Percentiles rank a stretch among this genome's conserved stretches.
These are phyloP conservation scores for Candida nitratophila DNA, from an alignment of 805 yeast genomes.

Conservation along the genomic window DNA sequence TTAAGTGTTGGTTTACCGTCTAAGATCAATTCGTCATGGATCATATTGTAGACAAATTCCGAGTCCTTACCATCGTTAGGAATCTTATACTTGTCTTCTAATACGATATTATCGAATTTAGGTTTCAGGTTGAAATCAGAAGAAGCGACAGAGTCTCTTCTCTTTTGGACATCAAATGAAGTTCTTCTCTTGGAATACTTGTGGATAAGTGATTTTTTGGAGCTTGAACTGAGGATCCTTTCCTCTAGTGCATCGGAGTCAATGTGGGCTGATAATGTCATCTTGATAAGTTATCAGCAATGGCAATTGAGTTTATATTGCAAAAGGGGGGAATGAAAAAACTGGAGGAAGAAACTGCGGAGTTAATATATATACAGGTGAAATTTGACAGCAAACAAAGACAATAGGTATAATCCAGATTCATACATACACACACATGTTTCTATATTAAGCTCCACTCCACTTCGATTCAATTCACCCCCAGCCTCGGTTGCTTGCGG, in stretches of 20 bases:
- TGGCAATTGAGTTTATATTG: no score
- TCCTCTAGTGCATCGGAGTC: conserved; percentile 36
- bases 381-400: no score
- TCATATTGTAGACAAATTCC: conserved; percentile 49
- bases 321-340: no score
- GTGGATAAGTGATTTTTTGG: conserved; percentile 5
- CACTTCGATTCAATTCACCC: no score
- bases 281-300: conserved; percentile 11
- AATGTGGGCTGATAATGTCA: conserved; percentile 40
- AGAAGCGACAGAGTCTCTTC: conserved; percentile 8
- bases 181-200: conserved; percentile 8
- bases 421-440: no score
- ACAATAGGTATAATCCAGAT: no score
- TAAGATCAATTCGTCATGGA: conserved; percentile 67
- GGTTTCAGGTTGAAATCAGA: conserved; percentile 12
- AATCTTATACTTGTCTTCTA: conserved; percentile 46
- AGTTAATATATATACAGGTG: no score
- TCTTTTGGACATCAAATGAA: conserved; percentile 8
- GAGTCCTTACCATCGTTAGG: conserved; percentile 50
- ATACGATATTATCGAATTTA: conserved; percentile 24
- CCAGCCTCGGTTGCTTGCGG: no score
- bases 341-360: no score
- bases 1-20: conserved; percentile 84
- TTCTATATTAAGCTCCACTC: no score
- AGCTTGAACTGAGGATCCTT: conserved; percentile 18